Base-by-base conservation (phyloP, 495 filamentous ascomycete species). In the Geoglossum glabrum region DNA sequence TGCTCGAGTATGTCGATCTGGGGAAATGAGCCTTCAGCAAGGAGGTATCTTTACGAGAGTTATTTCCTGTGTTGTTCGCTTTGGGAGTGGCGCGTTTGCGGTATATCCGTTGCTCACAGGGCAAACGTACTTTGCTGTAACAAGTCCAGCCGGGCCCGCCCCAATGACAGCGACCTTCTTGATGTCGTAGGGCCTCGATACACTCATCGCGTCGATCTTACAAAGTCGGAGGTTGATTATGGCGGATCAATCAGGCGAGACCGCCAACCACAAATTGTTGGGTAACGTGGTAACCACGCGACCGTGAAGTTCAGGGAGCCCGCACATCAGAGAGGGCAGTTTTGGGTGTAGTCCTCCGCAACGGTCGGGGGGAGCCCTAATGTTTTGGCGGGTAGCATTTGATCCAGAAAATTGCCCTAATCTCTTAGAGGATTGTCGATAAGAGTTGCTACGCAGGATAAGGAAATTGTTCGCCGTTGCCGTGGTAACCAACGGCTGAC, bases 1-100 rank as follows among this genome's bases (percentile, higher is more conserved):
- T 93, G 87, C 64, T 97, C 90, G 64, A 82, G 92, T 51, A 96
- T 71, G 62, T 80, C 79, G 57, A 96, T 84, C 28, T 65, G 76
- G 28, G 78, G 67, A 60, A 94, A 93, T 17, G 69, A 70, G 49
- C 76, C 75, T 63, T 95, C 86, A 30, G 84, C 86, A 4, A 80
- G 67, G 19, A 95, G 72, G 61, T 86, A 87, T 64, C 83, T 89
- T 50, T 50, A 50, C 21, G 28, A 55, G n/a, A 8, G 30, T 6
- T 28, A 7, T 3, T 55, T 26, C 25, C 9, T 17, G 38, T 28
- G 26, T 45, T 55, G 7, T 60, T 57, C 21, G 13, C 3, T 50
- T 8, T 50, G n/a, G 19, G 13, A 1, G 3, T 9, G 26, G 46
- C 26, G 25, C 36, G 36, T 40, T 40, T n/a, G 31, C 6, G 1